Evolutionary conservation across 306 rosid genomes (phyloP).

Genomic region (Comarum palustre): DNA sequence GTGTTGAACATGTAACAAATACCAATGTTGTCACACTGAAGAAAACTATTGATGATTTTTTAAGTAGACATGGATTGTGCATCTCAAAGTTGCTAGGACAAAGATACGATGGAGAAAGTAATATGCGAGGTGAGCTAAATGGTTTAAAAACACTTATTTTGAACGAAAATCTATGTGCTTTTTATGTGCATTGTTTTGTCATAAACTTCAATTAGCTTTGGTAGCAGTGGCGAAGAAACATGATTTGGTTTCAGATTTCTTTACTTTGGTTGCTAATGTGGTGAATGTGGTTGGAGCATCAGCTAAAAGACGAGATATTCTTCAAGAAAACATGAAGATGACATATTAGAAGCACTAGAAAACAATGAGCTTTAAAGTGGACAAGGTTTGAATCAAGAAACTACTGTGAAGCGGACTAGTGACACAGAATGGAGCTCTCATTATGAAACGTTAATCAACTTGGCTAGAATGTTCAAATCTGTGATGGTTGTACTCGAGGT

Average conservation of each 20-base stretch:
- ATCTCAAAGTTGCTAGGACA: neutral
- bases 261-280: neutral
- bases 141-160: no score
- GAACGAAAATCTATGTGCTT: neutral
- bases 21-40: neutral
- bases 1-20: neutral
- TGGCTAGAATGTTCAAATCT: neutral
- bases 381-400: neutral
- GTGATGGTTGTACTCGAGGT: neutral
- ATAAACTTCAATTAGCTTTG: neutral
- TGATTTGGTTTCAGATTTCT: neutral
- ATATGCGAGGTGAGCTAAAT: no score
- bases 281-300: neutral
- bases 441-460: neutral
- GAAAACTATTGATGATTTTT: neutral
- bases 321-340: neutral
- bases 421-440: neutral
- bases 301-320: neutral
- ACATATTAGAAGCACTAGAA: neutral
- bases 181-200: neutral
- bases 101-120: no score
- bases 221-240: neutral
- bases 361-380: neutral
- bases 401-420: neutral
- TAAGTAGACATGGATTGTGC: conserved; percentile 1